These are phyloP conservation scores for Vanrija sp. DNA, from an alignment of 1,284 basidiomycete genomes.

Conservation along the genomic window DNA sequence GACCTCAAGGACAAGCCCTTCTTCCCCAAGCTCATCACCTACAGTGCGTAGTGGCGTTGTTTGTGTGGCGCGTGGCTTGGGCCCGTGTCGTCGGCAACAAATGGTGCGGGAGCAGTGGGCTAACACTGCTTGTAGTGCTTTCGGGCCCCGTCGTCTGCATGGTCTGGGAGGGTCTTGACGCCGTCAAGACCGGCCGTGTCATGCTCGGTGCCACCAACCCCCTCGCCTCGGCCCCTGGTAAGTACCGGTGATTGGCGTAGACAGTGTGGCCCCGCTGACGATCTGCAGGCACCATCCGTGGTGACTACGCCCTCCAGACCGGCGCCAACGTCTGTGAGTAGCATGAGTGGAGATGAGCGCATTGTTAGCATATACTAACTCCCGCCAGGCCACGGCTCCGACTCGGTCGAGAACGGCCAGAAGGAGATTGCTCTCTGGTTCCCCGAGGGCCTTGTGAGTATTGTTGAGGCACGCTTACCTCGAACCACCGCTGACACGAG, in stretches of 20 bases:
- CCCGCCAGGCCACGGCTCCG: slow-evolving; percentile 55
- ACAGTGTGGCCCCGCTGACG: slow-evolving; percentile 43
- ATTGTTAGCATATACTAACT: not conserved
- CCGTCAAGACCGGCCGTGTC: slow-evolving; percentile 89
- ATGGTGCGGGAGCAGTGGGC: not conserved
- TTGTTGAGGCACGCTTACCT: no score
- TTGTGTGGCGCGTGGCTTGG: not conserved
- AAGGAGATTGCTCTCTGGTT: slow-evolving; percentile 7
- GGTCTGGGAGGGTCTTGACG: slow-evolving; percentile 96
- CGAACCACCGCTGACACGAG: no score
- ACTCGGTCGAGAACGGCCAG: slow-evolving; percentile 82
- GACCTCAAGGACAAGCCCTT: slow-evolving; percentile 87
- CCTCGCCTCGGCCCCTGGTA: slow-evolving; percentile 67
- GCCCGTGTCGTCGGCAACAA: slow-evolving; percentile 34
- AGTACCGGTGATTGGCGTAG: slow-evolving; percentile 5
- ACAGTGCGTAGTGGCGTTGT: slow-evolving; percentile 51
- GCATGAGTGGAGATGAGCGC: slow-evolving; percentile 32
- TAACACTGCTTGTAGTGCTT: slow-evolving; percentile 55
- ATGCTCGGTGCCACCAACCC: slow-evolving; percentile 99
- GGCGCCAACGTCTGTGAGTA: slow-evolving; percentile 11
- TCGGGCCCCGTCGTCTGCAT: slow-evolving; percentile 94
- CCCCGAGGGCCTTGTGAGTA: no score
- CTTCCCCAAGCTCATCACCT: slow-evolving; percentile 89
- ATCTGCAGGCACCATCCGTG: slow-evolving; percentile 68
- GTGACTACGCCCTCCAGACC: slow-evolving; percentile 71